These are phyloP conservation scores for Colletotrichum plurivorum DNA, from an alignment of 2,329 filamentous ascomycete species.

Conservation along the genomic window DNA sequence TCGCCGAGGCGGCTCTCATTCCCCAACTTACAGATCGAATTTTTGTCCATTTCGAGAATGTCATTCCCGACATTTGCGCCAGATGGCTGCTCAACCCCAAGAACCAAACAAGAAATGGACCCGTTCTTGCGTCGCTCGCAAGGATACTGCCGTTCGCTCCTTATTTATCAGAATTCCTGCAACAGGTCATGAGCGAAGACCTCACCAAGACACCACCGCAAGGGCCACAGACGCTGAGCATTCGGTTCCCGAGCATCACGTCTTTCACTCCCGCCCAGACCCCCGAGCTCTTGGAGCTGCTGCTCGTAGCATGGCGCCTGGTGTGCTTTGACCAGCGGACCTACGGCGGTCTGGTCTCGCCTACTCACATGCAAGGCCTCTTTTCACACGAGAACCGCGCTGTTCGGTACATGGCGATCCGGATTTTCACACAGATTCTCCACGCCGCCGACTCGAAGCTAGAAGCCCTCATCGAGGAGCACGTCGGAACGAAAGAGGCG, in stretches of 20 bases:
- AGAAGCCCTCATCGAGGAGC: slow-evolving; percentile 77
- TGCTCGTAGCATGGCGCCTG: slow-evolving; percentile 84
- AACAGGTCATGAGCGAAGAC: slow-evolving; percentile 55
- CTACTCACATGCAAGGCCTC: slow-evolving; percentile 77
- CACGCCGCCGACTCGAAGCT: slow-evolving; percentile 84
- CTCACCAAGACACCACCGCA: slow-evolving; percentile 26
- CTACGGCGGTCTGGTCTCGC: slow-evolving; percentile 76
- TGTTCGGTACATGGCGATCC: slow-evolving; percentile 85
- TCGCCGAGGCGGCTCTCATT: slow-evolving; percentile 79
- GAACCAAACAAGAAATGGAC: slow-evolving; percentile 54
- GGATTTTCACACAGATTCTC: slow-evolving; percentile 84
- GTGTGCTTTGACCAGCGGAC: slow-evolving; percentile 80
- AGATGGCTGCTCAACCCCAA: slow-evolving; percentile 76
- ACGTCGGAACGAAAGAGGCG: slow-evolving; percentile 73
- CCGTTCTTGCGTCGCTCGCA: slow-evolving; percentile 80
- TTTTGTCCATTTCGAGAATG: slow-evolving; percentile 79
- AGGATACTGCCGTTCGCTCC: slow-evolving; percentile 86
- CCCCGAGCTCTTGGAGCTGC: slow-evolving; percentile 53
- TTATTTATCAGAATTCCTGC: slow-evolving; percentile 81
- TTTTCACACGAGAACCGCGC: slow-evolving; percentile 72
- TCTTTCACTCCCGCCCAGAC: slow-evolving; percentile 22
- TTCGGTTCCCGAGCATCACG: slow-evolving; percentile 35
- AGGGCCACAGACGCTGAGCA: slow-evolving; percentile 29
- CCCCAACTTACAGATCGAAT: slow-evolving; percentile 79
- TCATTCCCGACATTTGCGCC: slow-evolving; percentile 87